Base-by-base conservation (phyloP, 352 stramenopile species). In the Globisporangium heterothallicum region DNA sequence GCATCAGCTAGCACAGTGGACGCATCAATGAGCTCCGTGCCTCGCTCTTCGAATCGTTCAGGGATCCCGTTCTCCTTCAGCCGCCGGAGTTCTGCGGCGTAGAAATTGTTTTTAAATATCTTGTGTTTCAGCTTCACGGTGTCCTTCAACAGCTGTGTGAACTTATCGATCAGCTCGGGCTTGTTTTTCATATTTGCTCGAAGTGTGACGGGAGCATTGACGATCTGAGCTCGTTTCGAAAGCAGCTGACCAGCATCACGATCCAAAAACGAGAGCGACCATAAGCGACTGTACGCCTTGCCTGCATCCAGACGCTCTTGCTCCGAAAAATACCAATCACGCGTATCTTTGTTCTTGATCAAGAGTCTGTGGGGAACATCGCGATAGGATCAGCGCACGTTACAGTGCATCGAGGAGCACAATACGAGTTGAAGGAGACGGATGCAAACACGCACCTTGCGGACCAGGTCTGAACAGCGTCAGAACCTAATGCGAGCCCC, bases 321-420 rank as follows among this genome's bases (percentile, higher is more conserved):
- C 41, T 94, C 82, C 6, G 61, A 75, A 29, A 86, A 94, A 40
- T 92, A 93, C 82, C 82, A 93, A 44, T 92, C 80, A 10, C 80
- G 68, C 2, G 84, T 91, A 10, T 94, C 82, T 59, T 92, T 92
- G 61, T 92, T 92, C 59, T 92, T 94, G 58, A 94, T 92, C 8
- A 92, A 60, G 35, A 94, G 53, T 52, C 69, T 78, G 35, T 38
- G 38, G 6, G 54, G 12, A 59, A 27, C 0, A 45, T 7, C 13
- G 18, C 2, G n/a, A 42, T 19, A 8, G 18, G 25, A 32, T 12
- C 14, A 14, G 42, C 24, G 21, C 29, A 18, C 2, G 25, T 13
- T 29, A 36, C n/a, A 27, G 26, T 21, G 10, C 0, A 36, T 8
- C 24, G 21, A 5, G 6, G 9, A 38, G 43, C n/a, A 38, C 16